Evolutionary conservation across 768 basidiomycete species (phyloP).

Genomic region (Tulasnella sp.): DNA sequence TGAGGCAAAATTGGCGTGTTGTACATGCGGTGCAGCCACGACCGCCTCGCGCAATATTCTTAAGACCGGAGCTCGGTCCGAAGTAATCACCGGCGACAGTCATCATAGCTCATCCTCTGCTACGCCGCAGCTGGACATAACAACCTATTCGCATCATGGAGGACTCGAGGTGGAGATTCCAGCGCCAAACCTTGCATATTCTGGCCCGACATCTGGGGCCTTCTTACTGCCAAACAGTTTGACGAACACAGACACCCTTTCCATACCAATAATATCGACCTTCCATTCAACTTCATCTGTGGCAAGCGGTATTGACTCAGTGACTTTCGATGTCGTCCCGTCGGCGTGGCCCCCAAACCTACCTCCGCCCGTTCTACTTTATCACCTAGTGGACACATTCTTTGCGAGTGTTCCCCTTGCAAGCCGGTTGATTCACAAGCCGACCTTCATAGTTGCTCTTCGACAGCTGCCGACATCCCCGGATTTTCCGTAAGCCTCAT

Average conservation of each 20-base stretch:
- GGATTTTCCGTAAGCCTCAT: constrained; percentile 20
- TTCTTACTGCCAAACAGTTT: too few relatives aligned
- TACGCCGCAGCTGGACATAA: too few relatives aligned
- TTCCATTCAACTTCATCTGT: neutral
- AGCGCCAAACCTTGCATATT: too few relatives aligned
- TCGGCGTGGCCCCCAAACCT: constrained; percentile 12
- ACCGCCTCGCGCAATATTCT: neutral
- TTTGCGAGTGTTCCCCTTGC: constrained; percentile 29
- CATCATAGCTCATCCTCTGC: neutral
- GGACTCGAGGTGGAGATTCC: too few relatives aligned
- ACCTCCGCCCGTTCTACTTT: constrained; percentile 22
- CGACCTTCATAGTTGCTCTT: constrained; percentile 29
- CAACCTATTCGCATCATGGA: too few relatives aligned
- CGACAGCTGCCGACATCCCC: neutral
- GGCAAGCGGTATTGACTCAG: neutral
- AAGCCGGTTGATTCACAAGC: constrained; percentile 29
- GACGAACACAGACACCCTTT: too few relatives aligned
- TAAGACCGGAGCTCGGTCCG: too few relatives aligned
- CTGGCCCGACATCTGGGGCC: too few relatives aligned
- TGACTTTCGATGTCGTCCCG: neutral
- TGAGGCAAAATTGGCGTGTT: neutral
- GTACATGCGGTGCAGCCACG: neutral
- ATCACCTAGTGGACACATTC: constrained; percentile 34
- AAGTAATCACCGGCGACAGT: neutral
- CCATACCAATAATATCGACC: neutral